Base-by-base conservation (phyloP, 225 moss, liverwort and hornwort species). In the Rhytidiadelphus loreus region DNA sequence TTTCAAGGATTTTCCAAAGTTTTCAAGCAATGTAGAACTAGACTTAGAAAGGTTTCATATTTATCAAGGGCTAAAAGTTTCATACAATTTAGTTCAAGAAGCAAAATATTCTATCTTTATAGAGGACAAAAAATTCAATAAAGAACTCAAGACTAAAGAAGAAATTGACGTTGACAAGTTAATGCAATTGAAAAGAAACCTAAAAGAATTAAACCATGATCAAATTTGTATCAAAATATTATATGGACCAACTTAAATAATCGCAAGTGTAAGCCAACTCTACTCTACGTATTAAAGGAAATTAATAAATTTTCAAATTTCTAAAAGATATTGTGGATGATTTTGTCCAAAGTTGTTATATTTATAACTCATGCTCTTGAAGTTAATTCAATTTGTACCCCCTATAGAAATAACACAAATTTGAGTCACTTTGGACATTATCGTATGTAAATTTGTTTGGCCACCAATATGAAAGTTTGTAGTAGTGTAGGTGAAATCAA, bases 81-180 rank as follows among this genome's bases (percentile, higher is more conserved):
- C 18, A 18, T 46, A 19, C 6, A 46, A 30, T 46, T 46, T 30
- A 46, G 4, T 46, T 30, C 11, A 30, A 73, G 6, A 73, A 46
- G 12, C 4, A 30, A 18, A 29, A 73, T 46, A 46, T 19, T 30
- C 2, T 17, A 44, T 46, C 6, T 0, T 73, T 18, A 11, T 7
- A 0, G 3, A 30, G 1, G 12, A 1, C 4, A 28, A 19, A 18
- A 30, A 12, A 30, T 46, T 73, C 11, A 46, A 30, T 18, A 30
- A 73, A 46, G 18, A 73, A 48, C 4, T 30, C 2, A 12, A 48
- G 48, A 74, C 12, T 30, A 19, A 7, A 30, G 1, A 74, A 30
- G 9, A 74, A 73, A 29, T 30, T 73, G 73, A 11, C 18, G 30
- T 73, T 46, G 18, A 18, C 11, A 46, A 73, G 0, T 71, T 71